A percentile compares a stretch with the other conserved stretches of the same genome.
Evolutionary conservation across 106 monocot species (phyloP).

Genomic region (Chionographis japonica): DNA sequence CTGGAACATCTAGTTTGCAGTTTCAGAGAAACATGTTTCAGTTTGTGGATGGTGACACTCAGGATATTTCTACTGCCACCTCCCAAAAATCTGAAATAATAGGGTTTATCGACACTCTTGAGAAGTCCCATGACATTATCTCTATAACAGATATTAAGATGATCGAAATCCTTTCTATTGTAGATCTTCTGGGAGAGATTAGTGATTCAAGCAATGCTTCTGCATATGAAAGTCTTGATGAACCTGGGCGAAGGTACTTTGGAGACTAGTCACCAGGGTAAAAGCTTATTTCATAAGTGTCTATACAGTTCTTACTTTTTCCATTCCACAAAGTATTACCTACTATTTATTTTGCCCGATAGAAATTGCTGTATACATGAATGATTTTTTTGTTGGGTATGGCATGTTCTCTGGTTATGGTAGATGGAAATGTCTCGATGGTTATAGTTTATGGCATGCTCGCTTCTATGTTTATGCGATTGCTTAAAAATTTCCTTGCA

Average conservation of each 20-base stretch:
- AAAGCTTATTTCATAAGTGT: no score
- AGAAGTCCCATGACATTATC: constrained; percentile 22
- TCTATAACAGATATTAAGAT: constrained; percentile 39
- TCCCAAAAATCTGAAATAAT: constrained; percentile 45
- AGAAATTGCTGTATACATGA: no score
- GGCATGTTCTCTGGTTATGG: no score
- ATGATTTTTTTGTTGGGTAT: no score
- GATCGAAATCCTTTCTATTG: constrained; percentile 52
- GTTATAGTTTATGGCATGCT: no score
- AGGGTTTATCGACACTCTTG: constrained; percentile 27
- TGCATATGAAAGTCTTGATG: constrained; percentile 82
- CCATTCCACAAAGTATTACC: no score
- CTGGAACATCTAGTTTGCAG: constrained; percentile 15
- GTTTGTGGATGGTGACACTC: constrained; percentile 15
- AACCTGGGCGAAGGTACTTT: constrained; percentile 80
- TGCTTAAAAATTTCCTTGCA: no score
- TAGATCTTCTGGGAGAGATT: constrained; percentile 70
- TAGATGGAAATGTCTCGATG: no score
- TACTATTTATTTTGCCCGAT: no score
- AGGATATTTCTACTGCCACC: constrained; percentile 11
- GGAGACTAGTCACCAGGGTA: not conserved
- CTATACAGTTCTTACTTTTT: no score
- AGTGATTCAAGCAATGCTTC: constrained; percentile 45
- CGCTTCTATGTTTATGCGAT: no score
- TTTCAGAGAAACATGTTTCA: constrained; percentile 24